Base-by-base conservation (phyloP, 345 rosid genomes). In the Eutrema yunnanense region DNA sequence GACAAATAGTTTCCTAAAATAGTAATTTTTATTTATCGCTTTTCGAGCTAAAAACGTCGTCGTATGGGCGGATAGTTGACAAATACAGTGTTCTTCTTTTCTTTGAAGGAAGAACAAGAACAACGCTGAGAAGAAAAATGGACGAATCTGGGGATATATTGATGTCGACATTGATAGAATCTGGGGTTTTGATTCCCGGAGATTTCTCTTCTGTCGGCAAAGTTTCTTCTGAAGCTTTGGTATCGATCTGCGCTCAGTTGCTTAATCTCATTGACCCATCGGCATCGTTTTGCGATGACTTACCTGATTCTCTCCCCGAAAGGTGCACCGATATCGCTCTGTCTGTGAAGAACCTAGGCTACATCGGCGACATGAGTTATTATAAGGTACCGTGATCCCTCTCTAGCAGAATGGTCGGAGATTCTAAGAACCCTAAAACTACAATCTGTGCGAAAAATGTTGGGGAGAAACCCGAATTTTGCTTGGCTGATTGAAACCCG, bases 221-320 rank as follows among this genome's bases (percentile, higher is more conserved):
- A 49, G 71, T 92, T 64, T 69, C 80, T 7, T 75, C 89, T 10
- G 70, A 71, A 11, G 73, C 75, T 46, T 41, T 90, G 54, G 79
- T 83, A 29, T 88, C 89, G 60, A 69, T 90, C 79, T 86, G 86
- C 76, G 81, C 83, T 60, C 93, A 86, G 78, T 82, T 87, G 44
- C 84, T 92, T 49, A 78, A 83, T 70, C 85, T 86, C 71, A 73
- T 87, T 66, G 81, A 79, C 68, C 50, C 57, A 16, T 74, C 84
- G 16, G 44, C 75, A 13, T 74, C 76, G 61, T 81, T 85, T 30
- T 78, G 65, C 29, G 40, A 59, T 40, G 67, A 81, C 3, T 77
- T 79, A 33, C 85, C 92, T 27, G 85, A 76, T 54, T 82, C 88
- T 27, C 69, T 78, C 73, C 82, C 82, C 8, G 92, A 88, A 3